These are phyloP conservation scores for Penicillium argentinense DNA, from an alignment of 495 filamentous ascomycete species.

Conservation along the genomic window DNA sequence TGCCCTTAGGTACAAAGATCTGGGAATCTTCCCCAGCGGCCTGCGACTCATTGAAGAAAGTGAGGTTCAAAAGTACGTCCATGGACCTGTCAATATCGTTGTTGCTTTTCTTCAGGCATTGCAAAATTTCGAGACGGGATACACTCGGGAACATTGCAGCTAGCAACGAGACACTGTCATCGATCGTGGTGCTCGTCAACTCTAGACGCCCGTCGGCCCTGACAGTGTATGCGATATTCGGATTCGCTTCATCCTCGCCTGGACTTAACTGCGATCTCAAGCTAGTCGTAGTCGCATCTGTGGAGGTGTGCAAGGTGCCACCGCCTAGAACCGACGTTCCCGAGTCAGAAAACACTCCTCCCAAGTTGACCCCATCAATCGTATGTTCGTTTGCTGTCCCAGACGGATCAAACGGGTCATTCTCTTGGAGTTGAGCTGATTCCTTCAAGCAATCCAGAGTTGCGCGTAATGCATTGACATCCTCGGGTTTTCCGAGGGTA, in stretches of 20 bases:
- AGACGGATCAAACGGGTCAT: slow-evolving; percentile 74
- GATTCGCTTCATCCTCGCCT: slow-evolving; percentile 4
- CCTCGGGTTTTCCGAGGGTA: slow-evolving; percentile 47
- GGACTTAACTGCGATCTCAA: slow-evolving; percentile 30
- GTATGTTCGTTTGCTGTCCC: slow-evolving; percentile 45
- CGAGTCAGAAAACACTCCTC: neutral
- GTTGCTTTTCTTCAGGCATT: slow-evolving; percentile 62
- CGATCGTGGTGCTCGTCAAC: slow-evolving; percentile 52
- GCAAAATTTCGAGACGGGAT: slow-evolving; percentile 59
- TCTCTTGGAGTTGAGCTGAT: slow-evolving; percentile 61
- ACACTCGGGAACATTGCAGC: slow-evolving; percentile 69
- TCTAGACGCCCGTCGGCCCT: slow-evolving; percentile 31
- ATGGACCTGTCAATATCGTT: slow-evolving; percentile 67
- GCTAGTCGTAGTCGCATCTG: slow-evolving; percentile 31
- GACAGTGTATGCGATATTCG: slow-evolving; percentile 30
- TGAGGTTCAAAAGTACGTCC: slow-evolving; percentile 76
- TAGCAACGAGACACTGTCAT: slow-evolving; percentile 58
- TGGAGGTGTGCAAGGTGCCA: neutral
- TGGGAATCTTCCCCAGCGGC: slow-evolving; percentile 35
- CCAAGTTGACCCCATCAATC: slow-evolving; percentile 12
- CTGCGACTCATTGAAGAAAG: slow-evolving; percentile 64
- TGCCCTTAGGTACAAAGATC: slow-evolving; percentile 58
- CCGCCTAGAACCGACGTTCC: neutral
- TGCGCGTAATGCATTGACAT: slow-evolving; percentile 52
- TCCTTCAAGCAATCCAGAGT: slow-evolving; percentile 59